phyloP scores from a whole-genome alignment of 1,284 basidiomycete species.

The Peniophora sp. region DNA sequence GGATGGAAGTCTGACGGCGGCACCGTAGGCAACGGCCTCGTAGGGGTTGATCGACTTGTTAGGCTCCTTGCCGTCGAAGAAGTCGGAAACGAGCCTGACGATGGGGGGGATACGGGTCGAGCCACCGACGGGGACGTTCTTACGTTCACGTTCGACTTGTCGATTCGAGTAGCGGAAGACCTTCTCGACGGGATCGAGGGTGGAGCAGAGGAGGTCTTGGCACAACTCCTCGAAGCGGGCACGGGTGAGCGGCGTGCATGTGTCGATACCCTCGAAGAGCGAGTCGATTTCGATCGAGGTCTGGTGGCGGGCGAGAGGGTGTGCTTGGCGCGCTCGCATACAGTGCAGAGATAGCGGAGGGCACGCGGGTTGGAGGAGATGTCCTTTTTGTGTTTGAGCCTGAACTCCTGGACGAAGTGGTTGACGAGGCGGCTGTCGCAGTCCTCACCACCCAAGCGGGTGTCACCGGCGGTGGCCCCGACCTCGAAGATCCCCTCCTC shows the following conservation, averaged over 20 bases:
- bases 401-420: slow-evolving; percentile 65
- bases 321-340: slow-evolving; percentile 98
- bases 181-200: slow-evolving; percentile 97
- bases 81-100: slow-evolving; percentile 96
- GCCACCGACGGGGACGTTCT: slow-evolving; percentile 96
- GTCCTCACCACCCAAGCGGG: slow-evolving; percentile 65
- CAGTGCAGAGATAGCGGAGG: slow-evolving; percentile 93
- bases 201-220: slow-evolving; percentile 95
- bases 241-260: slow-evolving; percentile 95
- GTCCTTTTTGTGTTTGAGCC: slow-evolving; percentile 92
- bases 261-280: slow-evolving; percentile 95
- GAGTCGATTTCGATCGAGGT: slow-evolving; percentile 98
- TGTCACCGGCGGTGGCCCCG: slow-evolving; percentile 75
- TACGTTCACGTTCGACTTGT: slow-evolving; percentile 92
- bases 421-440: slow-evolving; percentile 40
- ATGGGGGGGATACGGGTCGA: slow-evolving; percentile 99
- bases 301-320: slow-evolving; percentile 98
- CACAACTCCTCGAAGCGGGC: slow-evolving; percentile 98
- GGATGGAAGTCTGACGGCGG: slow-evolving; percentile 98
- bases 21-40: slow-evolving; percentile 99
- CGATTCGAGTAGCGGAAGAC: slow-evolving; percentile 97
- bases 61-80: slow-evolving; percentile 97
- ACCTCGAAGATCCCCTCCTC: slow-evolving; percentile 77
- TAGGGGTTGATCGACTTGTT: slow-evolving; percentile 99
- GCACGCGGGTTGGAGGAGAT: slow-evolving; percentile 90